Base-by-base conservation (phyloP, 176 grass and related monocot species). In the Raddia distichophylla region DNA sequence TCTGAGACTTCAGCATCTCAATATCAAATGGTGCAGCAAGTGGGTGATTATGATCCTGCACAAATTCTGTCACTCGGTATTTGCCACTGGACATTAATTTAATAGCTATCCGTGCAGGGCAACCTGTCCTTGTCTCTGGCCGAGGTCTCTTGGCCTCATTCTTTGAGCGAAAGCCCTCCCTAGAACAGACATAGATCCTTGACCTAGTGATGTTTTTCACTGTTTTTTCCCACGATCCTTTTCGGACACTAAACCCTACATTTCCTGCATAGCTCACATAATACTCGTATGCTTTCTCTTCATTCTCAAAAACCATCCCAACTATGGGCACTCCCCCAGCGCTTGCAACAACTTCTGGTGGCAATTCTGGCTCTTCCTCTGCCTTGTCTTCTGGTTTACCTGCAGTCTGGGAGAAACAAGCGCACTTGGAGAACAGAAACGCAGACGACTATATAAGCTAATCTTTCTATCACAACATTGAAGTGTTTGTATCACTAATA, bases 11-110 rank as follows among this genome's bases (percentile, higher is more conserved):
- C 71, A 98, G 71, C 86, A 93, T 83, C 65, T 92, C 90, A 79
- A 98, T 98, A 77, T 98, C 95, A 83, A 98, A 93, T 19, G 95
- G 95, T 52, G 85, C 86, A 75, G 92, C 90, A 88, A 98, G 92
- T 76, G 86, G 90, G 60, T 98, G 95, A 77, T 98, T 98, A 77
- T 98, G 95, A 71, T 93, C 90, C 60, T 93, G 70, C 52, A 94
- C 49, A 49, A 94, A 98, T 80, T 94, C 95, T 27, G 75, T 87
- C 59, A 98, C 84, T 44, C 90, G 80, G 63, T 90, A 94, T 87
- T 88, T 98, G 59, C 95, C 92, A 75, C 66, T 83, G 32, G 90
- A 67, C 52, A 81, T 76, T 44, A 92, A 64, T 68, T 87, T 92
- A 42, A 98, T 91, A 77, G 86, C 86, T 80, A 98, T 87, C 2